phyloP scores from a whole-genome alignment of 208 protist genomes.

The Leishmania aethiopica region DNA sequence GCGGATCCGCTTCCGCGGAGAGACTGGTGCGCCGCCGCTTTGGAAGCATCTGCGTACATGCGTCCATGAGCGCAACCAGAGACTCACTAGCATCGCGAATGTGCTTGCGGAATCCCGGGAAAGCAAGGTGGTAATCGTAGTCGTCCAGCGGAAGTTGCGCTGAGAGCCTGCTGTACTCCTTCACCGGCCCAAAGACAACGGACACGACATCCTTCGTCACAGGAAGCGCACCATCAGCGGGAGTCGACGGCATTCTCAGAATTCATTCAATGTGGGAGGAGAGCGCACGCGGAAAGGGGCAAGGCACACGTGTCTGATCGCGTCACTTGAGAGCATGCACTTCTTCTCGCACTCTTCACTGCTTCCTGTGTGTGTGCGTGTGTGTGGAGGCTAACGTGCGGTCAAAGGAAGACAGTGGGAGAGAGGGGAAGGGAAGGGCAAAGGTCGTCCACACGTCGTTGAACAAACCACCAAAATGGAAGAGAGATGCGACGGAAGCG shows the following conservation, averaged over 20 bases:
- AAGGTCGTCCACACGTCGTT: too few species aligned
- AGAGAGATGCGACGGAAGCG: not conserved
- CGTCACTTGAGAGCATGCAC: not conserved
- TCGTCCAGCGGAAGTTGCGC: conserved; percentile 66
- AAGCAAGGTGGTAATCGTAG: conserved; percentile 86
- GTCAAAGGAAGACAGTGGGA: too few species aligned
- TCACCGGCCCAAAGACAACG: conserved; percentile 60
- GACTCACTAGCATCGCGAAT: conserved; percentile 59
- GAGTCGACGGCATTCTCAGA: conserved; percentile 13
- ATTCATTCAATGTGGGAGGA: too few species aligned
- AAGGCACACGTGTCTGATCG: too few species aligned
- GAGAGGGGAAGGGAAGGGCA: too few species aligned
- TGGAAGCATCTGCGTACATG: conserved; percentile 66
- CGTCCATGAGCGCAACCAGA: conserved; percentile 69
- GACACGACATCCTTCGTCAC: conserved; percentile 65
- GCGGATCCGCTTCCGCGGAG: conserved; percentile 5
- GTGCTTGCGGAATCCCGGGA: conserved; percentile 73
- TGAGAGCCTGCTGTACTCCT: conserved; percentile 71
- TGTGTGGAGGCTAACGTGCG: too few species aligned
- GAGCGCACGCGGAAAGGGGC: not conserved
- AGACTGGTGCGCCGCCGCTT: conserved; percentile 61
- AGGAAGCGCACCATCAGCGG: conserved; percentile 26
- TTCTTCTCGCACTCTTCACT: too few species aligned
- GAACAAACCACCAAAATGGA: too few species aligned
- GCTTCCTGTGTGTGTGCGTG: too few species aligned